Evolutionary conservation across 192 early-diverging fungal species (phyloP), one percentile per base, ranked within the genome.

Genomic region (Linnemannia elongata): DNA sequence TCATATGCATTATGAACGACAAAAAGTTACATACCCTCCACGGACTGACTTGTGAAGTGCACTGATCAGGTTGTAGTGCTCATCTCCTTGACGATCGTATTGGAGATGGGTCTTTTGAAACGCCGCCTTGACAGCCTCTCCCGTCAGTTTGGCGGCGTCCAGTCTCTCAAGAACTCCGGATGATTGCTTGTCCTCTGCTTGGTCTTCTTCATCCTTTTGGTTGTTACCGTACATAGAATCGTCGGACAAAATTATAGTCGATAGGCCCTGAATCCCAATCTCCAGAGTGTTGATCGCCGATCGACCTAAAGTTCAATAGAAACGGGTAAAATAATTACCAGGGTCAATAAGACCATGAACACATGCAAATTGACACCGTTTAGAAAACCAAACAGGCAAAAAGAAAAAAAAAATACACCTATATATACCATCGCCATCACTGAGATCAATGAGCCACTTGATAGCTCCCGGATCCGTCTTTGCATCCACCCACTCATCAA

Each of bases 61-160:
- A 71, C 96, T 96, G 57, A 98, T 97, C 9, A 95, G 91, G 45
- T 98, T 95, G 82, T 96, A 97, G 88, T 98, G 97, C 81, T 97
- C 94, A n/a, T 98, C 96, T 0, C 95, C 94, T 74, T 94, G 93
- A 18, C 92, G 90, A 77, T 97, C 96, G 82, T 98, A 97, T 22
- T 94, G 76, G n/a, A 97, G 78, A 73, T 96, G 95, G 0, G 95
- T 92, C 79, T 95, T 93, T 77, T 97, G 95, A 33, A 98, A 93
- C 4, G 96, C 94, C 4, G 81, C 84, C 89, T 91, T 94, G 15
- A 97, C 85, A 27, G 89, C 85, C 42, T 95, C 93, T 49, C 88
- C 70, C 60, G 88, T 78, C 18, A 92, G 49, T 20, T 77, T 79
- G 63, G 69, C 82, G 15, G 70, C 72, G 74, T 77, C 18, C 55